phyloP scores from a whole-genome alignment of 2,329 filamentous ascomycete species.

The Pseudodiploospora longispora region DNA sequence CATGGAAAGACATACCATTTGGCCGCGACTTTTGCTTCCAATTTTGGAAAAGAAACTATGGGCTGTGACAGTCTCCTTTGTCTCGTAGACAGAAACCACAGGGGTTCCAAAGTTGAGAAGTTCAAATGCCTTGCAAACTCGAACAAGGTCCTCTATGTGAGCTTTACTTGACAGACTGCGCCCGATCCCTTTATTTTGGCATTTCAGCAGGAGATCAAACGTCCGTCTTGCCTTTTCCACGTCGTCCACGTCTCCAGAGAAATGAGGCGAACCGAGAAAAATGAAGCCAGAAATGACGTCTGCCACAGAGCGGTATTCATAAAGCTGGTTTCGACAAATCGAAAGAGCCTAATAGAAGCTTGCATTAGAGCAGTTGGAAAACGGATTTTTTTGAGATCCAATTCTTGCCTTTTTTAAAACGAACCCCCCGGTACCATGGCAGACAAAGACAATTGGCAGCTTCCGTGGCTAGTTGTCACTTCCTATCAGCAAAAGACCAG shows the following conservation, averaged over 20 bases:
- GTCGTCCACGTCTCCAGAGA: not conserved
- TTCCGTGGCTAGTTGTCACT: too few relatives aligned
- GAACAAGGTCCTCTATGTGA: not conserved
- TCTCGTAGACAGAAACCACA: not conserved
- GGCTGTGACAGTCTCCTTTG: not conserved
- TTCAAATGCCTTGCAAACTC: not conserved
- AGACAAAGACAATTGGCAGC: not conserved
- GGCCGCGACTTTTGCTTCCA: not conserved
- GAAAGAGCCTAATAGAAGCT: not conserved
- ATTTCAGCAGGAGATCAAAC: not conserved
- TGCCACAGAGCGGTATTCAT: not conserved
- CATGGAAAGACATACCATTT: slow-evolving; percentile 1
- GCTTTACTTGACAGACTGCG: not conserved
- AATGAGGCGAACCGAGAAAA: not conserved
- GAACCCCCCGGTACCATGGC: not conserved
- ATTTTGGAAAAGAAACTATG: not conserved
- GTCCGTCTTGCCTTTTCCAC: too few relatives aligned
- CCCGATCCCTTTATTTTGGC: not conserved
- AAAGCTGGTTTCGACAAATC: not conserved
- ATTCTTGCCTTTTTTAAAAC: not conserved
- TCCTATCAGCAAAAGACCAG: too few relatives aligned
- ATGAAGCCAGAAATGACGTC: not conserved
- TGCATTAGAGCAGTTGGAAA: too few relatives aligned
- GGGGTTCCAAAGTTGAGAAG: not conserved
- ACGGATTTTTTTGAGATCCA: too few relatives aligned